Evolutionary conservation across 2,329 filamentous ascomycete species (phyloP).

Genomic region (Macroventuria anomochaeta): DNA sequence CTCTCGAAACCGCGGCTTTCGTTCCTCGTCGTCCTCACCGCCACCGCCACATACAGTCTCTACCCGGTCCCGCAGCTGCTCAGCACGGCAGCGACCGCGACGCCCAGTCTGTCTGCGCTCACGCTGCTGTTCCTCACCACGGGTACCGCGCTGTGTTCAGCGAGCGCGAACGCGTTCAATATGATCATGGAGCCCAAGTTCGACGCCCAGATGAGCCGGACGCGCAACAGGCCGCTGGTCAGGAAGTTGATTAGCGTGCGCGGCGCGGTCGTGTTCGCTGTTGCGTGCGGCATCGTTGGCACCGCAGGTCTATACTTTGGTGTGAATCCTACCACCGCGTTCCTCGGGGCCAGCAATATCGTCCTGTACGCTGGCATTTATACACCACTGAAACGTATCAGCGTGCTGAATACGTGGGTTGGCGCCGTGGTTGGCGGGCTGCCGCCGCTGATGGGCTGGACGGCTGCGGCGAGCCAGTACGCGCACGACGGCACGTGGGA

Average conservation of each 20-base stretch:
- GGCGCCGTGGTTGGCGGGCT: slow-evolving; percentile 92
- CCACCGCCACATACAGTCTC: slow-evolving; percentile 88
- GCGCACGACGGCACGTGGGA: slow-evolving; percentile 70
- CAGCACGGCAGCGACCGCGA: slow-evolving; percentile 67
- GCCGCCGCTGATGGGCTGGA: slow-evolving; percentile 97
- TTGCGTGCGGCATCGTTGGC: slow-evolving; percentile 73
- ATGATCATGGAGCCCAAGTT: slow-evolving; percentile 94
- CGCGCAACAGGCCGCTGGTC: slow-evolving; percentile 86
- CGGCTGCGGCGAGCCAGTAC: slow-evolving; percentile 87
- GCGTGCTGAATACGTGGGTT: slow-evolving; percentile 90
- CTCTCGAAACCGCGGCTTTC: slow-evolving; percentile 95
- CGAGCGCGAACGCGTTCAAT: slow-evolving; percentile 91
- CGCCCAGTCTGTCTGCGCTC: slow-evolving; percentile 84
- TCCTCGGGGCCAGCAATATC: slow-evolving; percentile 84
- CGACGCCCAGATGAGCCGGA: slow-evolving; percentile 93
- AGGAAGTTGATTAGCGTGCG: slow-evolving; percentile 75
- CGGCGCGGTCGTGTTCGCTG: slow-evolving; percentile 78
- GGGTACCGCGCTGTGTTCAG: slow-evolving; percentile 87
- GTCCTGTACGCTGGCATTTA: slow-evolving; percentile 89
- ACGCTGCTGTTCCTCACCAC: slow-evolving; percentile 91
- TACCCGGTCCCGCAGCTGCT: slow-evolving; percentile 92
- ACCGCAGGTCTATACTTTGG: slow-evolving; percentile 80
- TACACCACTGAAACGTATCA: slow-evolving; percentile 88
- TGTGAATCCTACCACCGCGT: slow-evolving; percentile 91
- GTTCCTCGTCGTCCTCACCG: slow-evolving; percentile 87